Evolutionary conservation across 2,329 filamentous ascomycete genomes (phyloP).

Genomic region (Verticillium longisporum): DNA sequence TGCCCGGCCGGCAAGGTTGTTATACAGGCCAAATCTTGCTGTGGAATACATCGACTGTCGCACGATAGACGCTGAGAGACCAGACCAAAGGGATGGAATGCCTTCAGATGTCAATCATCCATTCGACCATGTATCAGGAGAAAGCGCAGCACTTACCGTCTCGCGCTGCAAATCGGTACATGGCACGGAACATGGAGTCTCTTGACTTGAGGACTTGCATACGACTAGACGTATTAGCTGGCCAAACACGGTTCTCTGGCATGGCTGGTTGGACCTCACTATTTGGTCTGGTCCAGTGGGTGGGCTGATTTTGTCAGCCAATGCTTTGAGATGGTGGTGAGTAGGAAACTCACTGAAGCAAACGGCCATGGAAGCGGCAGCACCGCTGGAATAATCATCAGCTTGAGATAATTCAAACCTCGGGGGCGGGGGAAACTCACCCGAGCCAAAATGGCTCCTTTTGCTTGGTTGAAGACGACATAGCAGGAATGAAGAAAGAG

Average conservation of each 20-base stretch:
- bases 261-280: conserved; percentile 18
- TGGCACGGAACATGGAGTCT: conserved; percentile 29
- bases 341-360: conserved; percentile 30
- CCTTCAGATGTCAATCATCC: conserved; percentile 16
- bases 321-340: neutral
- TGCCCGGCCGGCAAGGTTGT: conserved; percentile 22
- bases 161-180: conserved; percentile 28
- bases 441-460: conserved; percentile 38
- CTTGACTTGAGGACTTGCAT: conserved; percentile 36
- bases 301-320: conserved; percentile 22
- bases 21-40: conserved; percentile 34
- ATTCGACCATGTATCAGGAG: no score
- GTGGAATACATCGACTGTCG: conserved; percentile 38
- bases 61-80: conserved; percentile 35
- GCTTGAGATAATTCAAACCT: neutral
- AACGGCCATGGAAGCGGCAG: conserved; percentile 36
- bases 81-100: conserved; percentile 33
- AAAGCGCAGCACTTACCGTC: conserved; percentile 22
- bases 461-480: conserved; percentile 14
- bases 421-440: conserved; percentile 18
- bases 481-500: neutral
- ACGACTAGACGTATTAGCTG: conserved; percentile 18
- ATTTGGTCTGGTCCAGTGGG: conserved; percentile 37
- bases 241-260: neutral
- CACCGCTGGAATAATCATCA: conserved; percentile 21